These are phyloP conservation scores for Sanghuangporus sanghuang DNA, from an alignment of 1,284 basidiomycete species.

Conservation along the genomic window DNA sequence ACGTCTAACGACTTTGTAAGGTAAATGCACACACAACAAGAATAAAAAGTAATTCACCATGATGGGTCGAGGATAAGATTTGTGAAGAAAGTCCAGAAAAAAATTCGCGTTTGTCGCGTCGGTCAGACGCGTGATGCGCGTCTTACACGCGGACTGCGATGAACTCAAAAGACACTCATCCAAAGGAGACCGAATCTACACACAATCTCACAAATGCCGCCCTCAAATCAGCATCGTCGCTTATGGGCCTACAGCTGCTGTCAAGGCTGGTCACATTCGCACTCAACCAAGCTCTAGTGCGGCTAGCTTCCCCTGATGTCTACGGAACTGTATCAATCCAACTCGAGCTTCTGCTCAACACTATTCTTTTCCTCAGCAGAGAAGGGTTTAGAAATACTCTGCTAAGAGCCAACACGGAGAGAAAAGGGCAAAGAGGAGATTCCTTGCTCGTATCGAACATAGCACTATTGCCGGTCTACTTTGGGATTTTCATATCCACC, in stretches of 20 bases:
- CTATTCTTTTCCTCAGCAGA: slow-evolving; percentile 86
- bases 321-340: slow-evolving; percentile 87
- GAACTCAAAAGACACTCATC: background rate
- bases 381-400: slow-evolving; percentile 89
- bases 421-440: slow-evolving; percentile 16
- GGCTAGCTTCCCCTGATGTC: slow-evolving; percentile 79
- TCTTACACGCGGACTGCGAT: slow-evolving; percentile 5
- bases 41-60: slow-evolving; percentile 9
- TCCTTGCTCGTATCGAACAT: slow-evolving; percentile 38
- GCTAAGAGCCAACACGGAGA: slow-evolving; percentile 36
- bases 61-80: background rate
- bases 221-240: slow-evolving; percentile 65
- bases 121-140: background rate
- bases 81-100: background rate
- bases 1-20: slow-evolving; percentile 41
- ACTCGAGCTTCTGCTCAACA: slow-evolving; percentile 82
- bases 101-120: background rate
- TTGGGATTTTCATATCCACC: slow-evolving; percentile 51
- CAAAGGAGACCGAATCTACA: background rate
- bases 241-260: slow-evolving; percentile 83
- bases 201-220: slow-evolving; percentile 21
- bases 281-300: slow-evolving; percentile 84
- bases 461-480: slow-evolving; percentile 50
- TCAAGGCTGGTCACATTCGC: slow-evolving; percentile 83
- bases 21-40: background rate